Evolutionary conservation across 768 basidiomycete genomes (phyloP).

Genomic region (Pisolithus orientalis): DNA sequence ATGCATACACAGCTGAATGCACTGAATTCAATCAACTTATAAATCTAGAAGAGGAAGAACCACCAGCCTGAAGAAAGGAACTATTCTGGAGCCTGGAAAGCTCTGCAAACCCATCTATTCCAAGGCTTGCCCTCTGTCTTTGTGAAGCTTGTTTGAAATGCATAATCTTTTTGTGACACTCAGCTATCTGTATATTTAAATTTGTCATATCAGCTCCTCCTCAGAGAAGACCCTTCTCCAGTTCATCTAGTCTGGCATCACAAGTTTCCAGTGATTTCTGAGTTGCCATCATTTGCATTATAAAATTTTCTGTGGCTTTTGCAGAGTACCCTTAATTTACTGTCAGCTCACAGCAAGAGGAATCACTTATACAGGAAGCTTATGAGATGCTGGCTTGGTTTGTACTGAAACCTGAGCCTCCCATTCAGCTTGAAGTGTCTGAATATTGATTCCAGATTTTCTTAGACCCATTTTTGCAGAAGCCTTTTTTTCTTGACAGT

Average conservation of each 20-base stretch:
- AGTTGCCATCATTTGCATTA: background rate
- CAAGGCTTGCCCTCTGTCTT: background rate
- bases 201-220: background rate
- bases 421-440: constrained; percentile 10
- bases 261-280: background rate
- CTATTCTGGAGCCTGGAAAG: constrained; percentile 1
- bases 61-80: constrained; percentile 5
- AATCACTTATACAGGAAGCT: background rate
- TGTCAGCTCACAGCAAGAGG: background rate
- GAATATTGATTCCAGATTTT: background rate
- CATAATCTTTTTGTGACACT: background rate
- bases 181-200: background rate
- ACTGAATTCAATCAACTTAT: too few species aligned
- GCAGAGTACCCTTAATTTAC: background rate
- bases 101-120: background rate
- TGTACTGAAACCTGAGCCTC: constrained; percentile 13
- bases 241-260: background rate
- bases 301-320: background rate
- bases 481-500: constrained; percentile 5
- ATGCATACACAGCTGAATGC: too few species aligned
- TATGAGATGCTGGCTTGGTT: constrained; percentile 8
- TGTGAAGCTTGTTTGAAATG: background rate
- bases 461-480: background rate
- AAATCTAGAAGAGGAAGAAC: too few species aligned
- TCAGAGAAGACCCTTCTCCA: constrained; percentile 3